Base-by-base conservation (phyloP, 129 eudicot species). In the Lactuca saligna region DNA sequence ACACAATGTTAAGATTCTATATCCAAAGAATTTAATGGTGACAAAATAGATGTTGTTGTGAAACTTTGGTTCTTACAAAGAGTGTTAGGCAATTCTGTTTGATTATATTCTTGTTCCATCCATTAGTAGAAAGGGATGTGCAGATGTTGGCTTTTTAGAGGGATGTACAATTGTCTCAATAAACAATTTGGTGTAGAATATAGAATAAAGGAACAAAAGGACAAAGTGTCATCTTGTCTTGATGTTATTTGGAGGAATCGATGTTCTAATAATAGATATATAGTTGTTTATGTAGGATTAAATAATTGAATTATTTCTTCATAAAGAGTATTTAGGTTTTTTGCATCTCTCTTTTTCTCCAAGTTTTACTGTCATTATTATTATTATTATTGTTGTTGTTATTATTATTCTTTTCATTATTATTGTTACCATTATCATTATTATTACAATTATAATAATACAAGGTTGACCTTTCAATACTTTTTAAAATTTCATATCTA, bases 131-230 rank as follows among this genome's bases (percentile, higher is more conserved):
- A 35, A 37, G 49, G 33, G 65, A 16, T 17, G 42, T 61, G 51
- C 51, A 61, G 11, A 17, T 38, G 17, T 59, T 59, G 59, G 17
- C 60, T 71, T 71, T 41, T 12, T 46, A 8, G 33, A 44, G 25
- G 48, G 12, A 7, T 33, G 50, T 46, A 35, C 66, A 59, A 58
- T 31, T 57, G 16, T 41, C 46, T 16, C 66, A 58, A 59, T 17
- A 44, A 58, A 11, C 10, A 10, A 44, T 70, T 42, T 70, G 58
- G 41, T 70, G 33, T 44, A 44, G 75, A 35, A 15, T 70, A 44
- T 32, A 37, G 57, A 65, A 70, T 42, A 44, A 58, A 58, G 57
- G 55, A 57, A 33, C 15, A 37, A 70, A 71, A 71, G 48, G 65
- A 50, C 12, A 46, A 29, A 46, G 31, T 33, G 67, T 59, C 50